Percentiles rank a stretch among this genome's conserved stretches.
Conservation (phyloP, 139 green algal species). For the Astrephomene gubernaculifera region DNA sequence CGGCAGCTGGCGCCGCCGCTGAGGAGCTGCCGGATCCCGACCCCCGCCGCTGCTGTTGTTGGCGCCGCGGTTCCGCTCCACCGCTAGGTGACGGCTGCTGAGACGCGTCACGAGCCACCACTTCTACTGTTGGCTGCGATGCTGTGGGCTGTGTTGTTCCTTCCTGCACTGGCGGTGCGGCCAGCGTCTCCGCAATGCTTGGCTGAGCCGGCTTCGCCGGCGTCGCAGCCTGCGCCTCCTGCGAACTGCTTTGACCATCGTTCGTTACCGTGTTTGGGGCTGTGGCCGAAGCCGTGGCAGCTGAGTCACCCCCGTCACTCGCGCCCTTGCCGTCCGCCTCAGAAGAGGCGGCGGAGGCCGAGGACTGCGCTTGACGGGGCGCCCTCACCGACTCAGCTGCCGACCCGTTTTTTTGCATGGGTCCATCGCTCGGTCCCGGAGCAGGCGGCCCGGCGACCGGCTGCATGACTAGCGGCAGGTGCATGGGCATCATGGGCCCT, state of each 20-base stretch:
- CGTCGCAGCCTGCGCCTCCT: neutral
- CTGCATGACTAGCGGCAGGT: neutral
- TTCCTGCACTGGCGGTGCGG: too few relatives aligned
- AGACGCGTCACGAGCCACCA: too few relatives aligned
- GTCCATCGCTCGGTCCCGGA: neutral
- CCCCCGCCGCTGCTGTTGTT: neutral
- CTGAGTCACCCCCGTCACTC: conserved; percentile 27
- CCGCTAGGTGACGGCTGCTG: neutral
- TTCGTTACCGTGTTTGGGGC: neutral
- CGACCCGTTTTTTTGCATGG: conserved; percentile 42
- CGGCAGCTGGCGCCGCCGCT: neutral
- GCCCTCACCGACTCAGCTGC: conserved; percentile 50
- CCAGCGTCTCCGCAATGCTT: too few relatives aligned
- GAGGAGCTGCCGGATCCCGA: neutral
- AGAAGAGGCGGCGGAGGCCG: neutral
- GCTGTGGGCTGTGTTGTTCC: too few relatives aligned
- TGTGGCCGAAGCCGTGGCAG: conserved; percentile 37
- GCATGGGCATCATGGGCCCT: conserved; percentile 17
- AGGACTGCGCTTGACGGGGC: conserved; percentile 3
- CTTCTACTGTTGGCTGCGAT: too few relatives aligned
- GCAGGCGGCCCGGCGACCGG: neutral
- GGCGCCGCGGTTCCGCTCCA: neutral
- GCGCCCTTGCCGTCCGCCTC: neutral
- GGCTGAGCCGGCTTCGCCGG: neutral
- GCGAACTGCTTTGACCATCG: neutral